phyloP scores from a whole-genome alignment of 768 basidiomycete species.

The Macrolepiota fuliginosa region DNA sequence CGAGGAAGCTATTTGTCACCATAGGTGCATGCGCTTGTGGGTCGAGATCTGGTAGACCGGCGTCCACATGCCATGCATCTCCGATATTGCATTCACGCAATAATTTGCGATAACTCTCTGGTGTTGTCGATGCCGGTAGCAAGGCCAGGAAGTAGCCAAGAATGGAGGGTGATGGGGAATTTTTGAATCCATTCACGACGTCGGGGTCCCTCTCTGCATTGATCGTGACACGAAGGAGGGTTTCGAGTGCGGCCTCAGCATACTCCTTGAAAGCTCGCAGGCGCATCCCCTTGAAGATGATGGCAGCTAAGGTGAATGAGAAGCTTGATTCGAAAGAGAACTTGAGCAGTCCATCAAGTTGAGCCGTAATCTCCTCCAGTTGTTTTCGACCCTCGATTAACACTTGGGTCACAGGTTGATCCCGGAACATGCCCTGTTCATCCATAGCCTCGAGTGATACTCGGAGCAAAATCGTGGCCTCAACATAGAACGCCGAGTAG shows the following conservation, averaged over 20 bases:
- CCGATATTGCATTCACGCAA: constrained; percentile 63
- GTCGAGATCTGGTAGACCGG: constrained; percentile 35
- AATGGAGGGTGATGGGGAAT: constrained; percentile 54
- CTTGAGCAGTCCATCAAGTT: constrained; percentile 70
- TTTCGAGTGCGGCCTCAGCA: constrained; percentile 60
- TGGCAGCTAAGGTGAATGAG: constrained; percentile 77
- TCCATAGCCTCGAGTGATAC: constrained; percentile 66
- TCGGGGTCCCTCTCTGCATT: constrained; percentile 32
- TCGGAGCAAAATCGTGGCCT: constrained; percentile 67
- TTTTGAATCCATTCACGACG: constrained; percentile 34
- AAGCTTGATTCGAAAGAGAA: constrained; percentile 78
- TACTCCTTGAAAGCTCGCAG: constrained; percentile 60
- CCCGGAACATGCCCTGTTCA: constrained; percentile 53
- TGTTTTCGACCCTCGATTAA: constrained; percentile 63
- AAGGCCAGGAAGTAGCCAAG: constrained; percentile 81
- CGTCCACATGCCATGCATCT: constrained; percentile 40
- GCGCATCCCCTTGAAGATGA: constrained; percentile 86
- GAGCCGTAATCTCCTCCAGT: constrained; percentile 65
- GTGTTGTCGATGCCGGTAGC: constrained; percentile 63
- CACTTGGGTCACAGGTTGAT: constrained; percentile 47
- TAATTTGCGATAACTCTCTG: constrained; percentile 53
- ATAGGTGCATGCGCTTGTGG: constrained; percentile 45
- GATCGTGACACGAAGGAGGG: constrained; percentile 60
- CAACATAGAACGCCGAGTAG: constrained; percentile 64
- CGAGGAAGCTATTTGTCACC: constrained; percentile 56